Conservation (phyloP, 345 rosid genomes). For the Pseudoturritis turrita region DNA sequence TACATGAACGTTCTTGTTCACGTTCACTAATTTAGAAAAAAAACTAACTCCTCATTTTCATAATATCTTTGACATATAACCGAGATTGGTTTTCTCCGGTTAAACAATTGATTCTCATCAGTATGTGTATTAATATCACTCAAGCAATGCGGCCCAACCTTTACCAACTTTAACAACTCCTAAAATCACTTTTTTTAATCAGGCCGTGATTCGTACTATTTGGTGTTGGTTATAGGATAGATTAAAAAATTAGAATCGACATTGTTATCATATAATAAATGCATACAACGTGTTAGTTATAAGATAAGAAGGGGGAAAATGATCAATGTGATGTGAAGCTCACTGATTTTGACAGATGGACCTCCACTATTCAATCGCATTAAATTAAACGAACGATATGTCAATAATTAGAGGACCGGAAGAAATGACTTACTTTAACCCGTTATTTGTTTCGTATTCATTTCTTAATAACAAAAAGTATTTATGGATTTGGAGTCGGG, state of each 20-base stretch:
- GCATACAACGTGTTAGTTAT: background rate
- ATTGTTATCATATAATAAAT: background rate
- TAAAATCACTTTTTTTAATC: background rate
- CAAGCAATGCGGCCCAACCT: too few relatives aligned
- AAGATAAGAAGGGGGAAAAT: background rate
- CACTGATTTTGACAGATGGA: conserved; percentile 1
- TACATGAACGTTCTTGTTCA: too few relatives aligned
- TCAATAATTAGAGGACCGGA: background rate
- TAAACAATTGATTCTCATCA: too few relatives aligned
- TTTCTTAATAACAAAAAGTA: background rate
- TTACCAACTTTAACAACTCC: background rate
- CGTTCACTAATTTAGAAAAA: too few relatives aligned
- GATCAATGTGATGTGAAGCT: background rate
- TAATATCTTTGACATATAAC: too few relatives aligned
- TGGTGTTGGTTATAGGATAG: background rate
- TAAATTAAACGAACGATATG: conserved; percentile 4
- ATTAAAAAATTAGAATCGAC: background rate
- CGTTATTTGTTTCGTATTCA: background rate
- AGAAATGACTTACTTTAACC: background rate
- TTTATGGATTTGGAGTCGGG: background rate
- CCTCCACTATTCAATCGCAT: background rate
- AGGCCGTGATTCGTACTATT: background rate
- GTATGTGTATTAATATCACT: too few relatives aligned
- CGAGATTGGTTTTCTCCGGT: too few relatives aligned
- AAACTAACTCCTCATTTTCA: too few relatives aligned